Evolutionary conservation across 257 asterid genomes (phyloP), one percentile per base, ranked within the genome.

Genomic region (Solanum virginianum): DNA sequence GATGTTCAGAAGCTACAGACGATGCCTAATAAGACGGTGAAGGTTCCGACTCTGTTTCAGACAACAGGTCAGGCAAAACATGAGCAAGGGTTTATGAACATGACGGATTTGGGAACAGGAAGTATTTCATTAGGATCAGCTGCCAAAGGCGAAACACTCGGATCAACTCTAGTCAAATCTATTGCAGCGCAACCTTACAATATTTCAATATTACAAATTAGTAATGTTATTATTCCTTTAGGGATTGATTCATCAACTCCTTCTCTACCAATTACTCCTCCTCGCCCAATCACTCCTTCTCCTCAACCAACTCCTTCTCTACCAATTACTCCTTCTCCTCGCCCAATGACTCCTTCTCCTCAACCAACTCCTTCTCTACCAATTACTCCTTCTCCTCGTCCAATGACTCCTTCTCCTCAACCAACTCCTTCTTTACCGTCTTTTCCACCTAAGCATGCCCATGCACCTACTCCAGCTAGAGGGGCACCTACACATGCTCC

Each of bases 41-140:
- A 75, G 20, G 85, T 87, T 39, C 91, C 95, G 17, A 92, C 97
- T 2, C 89, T 92, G 15, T 92, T 89, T 80, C 97, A 93, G 2
- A 3, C 88, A 41, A 85, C 90, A 5, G 95, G 98, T 10, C 20
- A 51, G 9, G 98, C 98, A 7, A 20, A 6, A 14, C 91, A 91
- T 36, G 89, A 86, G 32, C 90, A 83, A 36, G 98, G 98, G 0
- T 90, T 88, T 66, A 9, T 95, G 5, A 93, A 92, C 15, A 85
- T 88, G 22, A 89, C 95, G 0, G 87, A 80, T 4, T 32, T 83
- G 16, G 63, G 65, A 20, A 20, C 77, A 0, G 86, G 77, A 13
- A 87, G 72, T 7, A 84, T 92, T 41, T 84, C 84, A 0, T 75
- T 95, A 71, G 89, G 90, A 3, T 92, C 98, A 1, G 92, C 93